Evolutionary conservation across 345 rosid species (phyloP), one percentile per base, ranked within the genome.

Genomic region (Gossypium herbaceum): DNA sequence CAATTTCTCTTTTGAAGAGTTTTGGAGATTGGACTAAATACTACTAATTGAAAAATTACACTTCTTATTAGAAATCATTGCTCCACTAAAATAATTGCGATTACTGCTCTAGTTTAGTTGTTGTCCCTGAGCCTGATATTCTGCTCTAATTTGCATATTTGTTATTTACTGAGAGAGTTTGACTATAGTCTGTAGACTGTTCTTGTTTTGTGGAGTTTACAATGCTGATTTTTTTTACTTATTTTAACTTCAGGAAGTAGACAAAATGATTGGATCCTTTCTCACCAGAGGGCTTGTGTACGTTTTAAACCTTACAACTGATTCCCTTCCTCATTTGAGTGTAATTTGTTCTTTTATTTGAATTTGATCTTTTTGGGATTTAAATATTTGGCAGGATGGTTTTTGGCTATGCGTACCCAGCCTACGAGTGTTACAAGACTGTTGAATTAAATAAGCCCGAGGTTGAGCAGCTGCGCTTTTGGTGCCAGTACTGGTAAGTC

Each of bases 401-500:
- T 59, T 82, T 91, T 63, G 97, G 97, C 12, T 92, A 94, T 77
- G 91, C 86, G 0, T 92, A 94, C 67, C 97, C 95, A 2, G 97
- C 97, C 1, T 92, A 87, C 54, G 84, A 92, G 80, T 94, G 98
- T 68, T 88, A 85, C 69, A 94, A 92, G 75, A 79, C 82, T 12
- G 89, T 85, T 61, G 94, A 91, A 85, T 82, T 85, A 73, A 86
- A 79, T 51, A 76, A 61, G 68, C 85, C 85, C 15, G 88, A 85
- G 34, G 78, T 79, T 45, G 86, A 82, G 73, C 87, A 90, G 25
- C 90, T 91, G 75, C 82, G 86, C 56, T 90, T 91, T 78, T 90
- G 97, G 97, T 92, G 97, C 81, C 95, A 85, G 16, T 94, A 92
- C 78, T 94, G 97, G 97, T 88, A 84, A 20, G 29, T 64, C 48